A percentile compares a stretch with the other conserved stretches of the same genome.
phyloP scores from a whole-genome alignment of 2,329 filamentous ascomycete species.

The Pleomassaria siparia region DNA sequence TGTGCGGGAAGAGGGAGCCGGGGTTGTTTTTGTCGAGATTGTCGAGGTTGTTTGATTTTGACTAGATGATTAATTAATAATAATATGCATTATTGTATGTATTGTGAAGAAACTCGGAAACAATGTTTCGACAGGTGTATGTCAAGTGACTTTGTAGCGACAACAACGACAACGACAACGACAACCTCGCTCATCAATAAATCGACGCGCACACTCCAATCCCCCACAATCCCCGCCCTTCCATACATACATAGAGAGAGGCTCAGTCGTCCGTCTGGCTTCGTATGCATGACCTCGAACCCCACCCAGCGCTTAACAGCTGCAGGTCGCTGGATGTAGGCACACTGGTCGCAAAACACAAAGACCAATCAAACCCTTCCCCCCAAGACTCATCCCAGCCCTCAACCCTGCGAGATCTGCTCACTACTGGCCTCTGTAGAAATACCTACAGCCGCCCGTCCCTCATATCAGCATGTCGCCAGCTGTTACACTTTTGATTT shows the following conservation, averaged over 20 bases:
- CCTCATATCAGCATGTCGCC: constrained; percentile 22
- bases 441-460: constrained; percentile 25
- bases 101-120: no score
- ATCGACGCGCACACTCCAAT: no score
- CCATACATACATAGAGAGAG: constrained; percentile 1
- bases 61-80: no score
- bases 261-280: constrained; percentile 10
- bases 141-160: no score
- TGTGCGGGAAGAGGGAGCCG: background rate
- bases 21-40: background rate
- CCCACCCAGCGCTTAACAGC: constrained; percentile 38
- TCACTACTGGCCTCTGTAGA: constrained; percentile 12
- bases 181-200: no score
- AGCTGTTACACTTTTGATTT: constrained; percentile 26
- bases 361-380: constrained; percentile 35
- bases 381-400: constrained; percentile 16
- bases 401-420: constrained; percentile 22
- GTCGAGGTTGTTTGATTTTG: background rate
- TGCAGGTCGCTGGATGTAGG: constrained; percentile 33
- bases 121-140: no score
- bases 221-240: background rate
- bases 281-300: constrained; percentile 19
- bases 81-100: no score
- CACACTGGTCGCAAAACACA: constrained; percentile 25
- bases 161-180: no score